Percentiles rank a stretch among this genome's conserved stretches.
These are phyloP conservation scores for Trichophyton mentagrophytes DNA, from an alignment of 2,329 filamentous ascomycete species.

Conservation along the genomic window DNA sequence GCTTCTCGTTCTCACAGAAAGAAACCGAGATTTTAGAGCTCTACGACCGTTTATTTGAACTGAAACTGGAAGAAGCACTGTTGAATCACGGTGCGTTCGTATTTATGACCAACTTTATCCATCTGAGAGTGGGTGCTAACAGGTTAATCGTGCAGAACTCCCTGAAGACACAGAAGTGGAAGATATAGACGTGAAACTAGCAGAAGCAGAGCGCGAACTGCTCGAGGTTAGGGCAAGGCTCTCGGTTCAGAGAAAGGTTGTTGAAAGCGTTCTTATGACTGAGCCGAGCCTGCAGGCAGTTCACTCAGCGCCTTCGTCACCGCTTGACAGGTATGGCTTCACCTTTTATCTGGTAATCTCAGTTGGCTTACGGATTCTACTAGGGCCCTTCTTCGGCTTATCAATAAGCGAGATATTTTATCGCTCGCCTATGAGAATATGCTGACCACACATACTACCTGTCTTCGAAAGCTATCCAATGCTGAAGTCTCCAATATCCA, in stretches of 20 bases:
- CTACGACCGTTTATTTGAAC: constrained; percentile 57
- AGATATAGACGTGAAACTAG: constrained; percentile 40
- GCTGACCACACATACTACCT: constrained; percentile 40
- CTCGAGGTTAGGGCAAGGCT: constrained; percentile 59
- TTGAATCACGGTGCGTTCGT: constrained; percentile 35
- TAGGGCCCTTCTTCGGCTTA: constrained; percentile 54
- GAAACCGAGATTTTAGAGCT: constrained; percentile 56
- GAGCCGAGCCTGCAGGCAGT: constrained; percentile 68
- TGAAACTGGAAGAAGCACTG: constrained; percentile 59
- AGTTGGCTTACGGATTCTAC: constrained; percentile 5
- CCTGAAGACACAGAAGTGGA: constrained; percentile 18
- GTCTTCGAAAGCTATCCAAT: constrained; percentile 42
- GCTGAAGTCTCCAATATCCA: constrained; percentile 47
- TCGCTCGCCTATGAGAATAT: constrained; percentile 52
- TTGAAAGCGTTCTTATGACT: constrained; percentile 55
- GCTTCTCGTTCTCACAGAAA: constrained; percentile 48
- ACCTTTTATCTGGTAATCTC: not conserved
- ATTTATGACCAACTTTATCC: constrained; percentile 3
- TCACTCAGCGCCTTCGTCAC: constrained; percentile 52
- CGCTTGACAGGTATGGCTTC: constrained; percentile 52
- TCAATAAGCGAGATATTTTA: constrained; percentile 55
- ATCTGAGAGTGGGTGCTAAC: not conserved
- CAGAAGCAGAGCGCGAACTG: constrained; percentile 49
- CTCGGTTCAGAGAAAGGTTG: constrained; percentile 54
- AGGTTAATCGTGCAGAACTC: not conserved